Base-by-base conservation (phyloP, 805 yeast species). In the Lipomyces sp. region DNA sequence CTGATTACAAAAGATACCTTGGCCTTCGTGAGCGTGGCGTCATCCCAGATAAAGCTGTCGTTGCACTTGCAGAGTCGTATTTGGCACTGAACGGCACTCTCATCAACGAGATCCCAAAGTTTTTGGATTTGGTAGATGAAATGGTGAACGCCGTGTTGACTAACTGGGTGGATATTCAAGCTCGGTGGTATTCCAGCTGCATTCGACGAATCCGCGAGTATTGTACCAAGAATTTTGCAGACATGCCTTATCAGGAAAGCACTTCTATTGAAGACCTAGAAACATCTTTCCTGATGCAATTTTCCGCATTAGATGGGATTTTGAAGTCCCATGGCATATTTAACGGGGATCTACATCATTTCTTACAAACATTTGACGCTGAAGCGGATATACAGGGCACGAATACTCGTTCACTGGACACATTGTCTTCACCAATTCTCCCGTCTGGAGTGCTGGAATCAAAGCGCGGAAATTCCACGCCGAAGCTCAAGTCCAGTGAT, bases 141-240 rank as follows among this genome's bases (percentile, higher is more conserved):
- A 57, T 65, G 62, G 66, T 67, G 11, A 33, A 18, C 4, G 66
- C 70, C 11, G 66, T 63, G 11, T 30, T 45, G 11, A 15, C 55
- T 24, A 62, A 62, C 53, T 67, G 66, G 66, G 51, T 67, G 7
- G 64, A 65, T 30, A 29, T 67, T 29, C 65, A 62, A 37, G 59
- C 58, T 3, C 50, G 57, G n/a, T 67, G 65, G 65, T 45, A 65
- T 29, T 18, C 24, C 13, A 48, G 29, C n/a, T 63, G 51, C 42
- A 60, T 50, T 37, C 58, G 55, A 13, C 34, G 67, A 15, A 24
- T 66, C 13, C 51, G 64, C 29, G 53, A 54, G 3, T 56, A 37
- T 33, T 51, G 59, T 8, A 33, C 50, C 11, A 55, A 48, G 34
- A 34, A n/a, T 34, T 33, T 59, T 24, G 34, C 24, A 8, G 48